Base-by-base conservation (phyloP, 129 eudicot species). In the Pittosporum tobira region DNA sequence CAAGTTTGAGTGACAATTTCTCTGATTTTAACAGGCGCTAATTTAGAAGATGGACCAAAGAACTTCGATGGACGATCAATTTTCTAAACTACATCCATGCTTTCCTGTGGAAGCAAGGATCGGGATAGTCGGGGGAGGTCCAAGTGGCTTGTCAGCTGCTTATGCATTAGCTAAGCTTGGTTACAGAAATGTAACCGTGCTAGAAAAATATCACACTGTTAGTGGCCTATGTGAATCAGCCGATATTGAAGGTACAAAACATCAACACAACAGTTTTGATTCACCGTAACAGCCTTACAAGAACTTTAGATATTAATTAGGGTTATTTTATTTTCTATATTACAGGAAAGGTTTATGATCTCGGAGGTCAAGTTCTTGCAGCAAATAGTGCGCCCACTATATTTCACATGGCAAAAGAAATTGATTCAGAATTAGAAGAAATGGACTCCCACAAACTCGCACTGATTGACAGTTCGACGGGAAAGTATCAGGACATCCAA, bases 181-280 rank as follows among this genome's bases (percentile, higher is more conserved):
- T 49, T 81, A 81, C 71, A 47, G 75, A 3, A 67, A 77, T 60
- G 77, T 81, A 34, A 81, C 81, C 22, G 61, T 81, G 22, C 22
- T 81, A 4, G 88, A 81, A 68, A 81, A 81, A 49, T 73, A 81
- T 67, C 62, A 64, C 38, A 67, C 66, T 18, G 80, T 74, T 53
- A 83, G 83, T 14, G 88, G 88, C 73, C 77, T 81, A 83, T 81
- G 88, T 66, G 88, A 81, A 81, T 77, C 88, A 12, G 67, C 71
- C 6, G 81, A 77, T 12, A 70, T 81, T 42, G 76, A 81, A 81
- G 88, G 88, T 81, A 65, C 27, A 11, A 4, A 50, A 40, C 22
- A 2, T 36, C n/a, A n/a, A n/a, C n/a, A n/a, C n/a, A n/a, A n/a
- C n/a, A 36, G 42, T 36, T 36, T 5, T 36, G 42, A 6, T 0